phyloP scores from a whole-genome alignment of 768 basidiomycete species.

The Fistulinella prunicolor region DNA sequence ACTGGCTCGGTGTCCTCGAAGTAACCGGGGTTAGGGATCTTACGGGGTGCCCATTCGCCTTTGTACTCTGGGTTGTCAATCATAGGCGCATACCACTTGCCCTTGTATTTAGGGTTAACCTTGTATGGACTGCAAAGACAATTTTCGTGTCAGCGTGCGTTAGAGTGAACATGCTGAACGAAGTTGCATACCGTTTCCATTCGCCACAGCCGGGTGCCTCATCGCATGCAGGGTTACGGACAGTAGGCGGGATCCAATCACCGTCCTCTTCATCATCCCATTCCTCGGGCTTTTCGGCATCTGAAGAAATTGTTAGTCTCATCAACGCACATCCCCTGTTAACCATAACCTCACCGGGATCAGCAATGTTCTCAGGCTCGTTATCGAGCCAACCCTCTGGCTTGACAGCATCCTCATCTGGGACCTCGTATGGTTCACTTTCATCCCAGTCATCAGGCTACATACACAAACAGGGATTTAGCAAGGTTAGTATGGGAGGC shows the following conservation, averaged over 20 bases:
- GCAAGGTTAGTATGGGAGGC: not conserved
- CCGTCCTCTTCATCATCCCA: conserved; percentile 99
- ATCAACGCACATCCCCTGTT: not conserved
- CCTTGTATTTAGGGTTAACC: conserved; percentile 94
- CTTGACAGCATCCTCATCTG: conserved; percentile 81
- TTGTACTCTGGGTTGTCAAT: conserved; percentile 98
- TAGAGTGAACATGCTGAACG: not conserved
- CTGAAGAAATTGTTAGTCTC: conserved; percentile 33
- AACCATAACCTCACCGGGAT: conserved; percentile 60
- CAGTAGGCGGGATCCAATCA: conserved; percentile 91
- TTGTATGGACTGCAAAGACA: conserved; percentile 61
- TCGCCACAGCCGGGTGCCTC: conserved; percentile 92
- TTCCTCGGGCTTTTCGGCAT: conserved; percentile 94
- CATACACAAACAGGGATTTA: conserved; percentile 21
- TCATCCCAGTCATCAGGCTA: conserved; percentile 97
- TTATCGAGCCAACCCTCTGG: conserved; percentile 96
- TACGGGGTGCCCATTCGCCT: conserved; percentile 88
- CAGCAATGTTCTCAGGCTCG: conserved; percentile 75
- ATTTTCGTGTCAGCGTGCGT: not conserved
- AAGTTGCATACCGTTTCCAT: conserved; percentile 67
- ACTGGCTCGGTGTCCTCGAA: conserved; percentile 86
- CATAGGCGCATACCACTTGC: conserved; percentile 94
- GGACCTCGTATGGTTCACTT: conserved; percentile 89
- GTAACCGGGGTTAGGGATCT: conserved; percentile 88
- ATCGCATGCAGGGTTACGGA: conserved; percentile 87